Evolutionary conservation across 495 filamentous ascomycete species (phyloP), one percentile per base, ranked within the genome.

Genomic region (Eremomyces bilateralis): DNA sequence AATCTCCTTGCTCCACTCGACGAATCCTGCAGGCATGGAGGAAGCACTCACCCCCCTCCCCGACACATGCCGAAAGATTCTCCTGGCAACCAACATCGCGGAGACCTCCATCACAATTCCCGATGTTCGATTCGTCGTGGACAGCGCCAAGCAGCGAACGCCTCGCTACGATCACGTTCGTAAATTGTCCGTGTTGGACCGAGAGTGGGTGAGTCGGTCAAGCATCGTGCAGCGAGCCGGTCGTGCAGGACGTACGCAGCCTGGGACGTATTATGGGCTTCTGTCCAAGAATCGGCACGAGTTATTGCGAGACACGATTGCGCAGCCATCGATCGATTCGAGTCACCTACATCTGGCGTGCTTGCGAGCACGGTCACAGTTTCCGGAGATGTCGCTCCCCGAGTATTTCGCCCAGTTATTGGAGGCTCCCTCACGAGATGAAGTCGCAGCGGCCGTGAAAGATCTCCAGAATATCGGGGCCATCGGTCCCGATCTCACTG

Each of bases 91-190:
- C 0, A 69, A 73, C 41, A 63, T 73, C 34, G 66, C 67, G 2
- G 68, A 73, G 42, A 70, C 68, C 0, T 71, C 67, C 3, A 44
- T 73, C 20, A 73, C 68, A 2, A 62, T 73, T 25, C 61, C 67
- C 6, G 69, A 72, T 37, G 64, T 73, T 19, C 54, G 58, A 36
- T 63, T 59, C 39, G 66, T 73, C 13, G 51, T 73, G 20, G 68
- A 73, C 39, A 51, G 56, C 12, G 68, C 67, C 15, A 69, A 66
- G 41, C 44, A 60, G 21, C 55, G 67, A 31, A 60, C 64, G 34
- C 58, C 59, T 19, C 51, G 61, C 28, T 68, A 64, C 35, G 58
- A 69, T 36, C 53, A 59, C 32, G 40, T 36, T 11, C 44, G 52
- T 18, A 54, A 58, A 13, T 61, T 65, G 36, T 58, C 52, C 17